Evolutionary conservation across 2,329 filamentous ascomycete species (phyloP).

Genomic region (Paecilomyces sp.): DNA sequence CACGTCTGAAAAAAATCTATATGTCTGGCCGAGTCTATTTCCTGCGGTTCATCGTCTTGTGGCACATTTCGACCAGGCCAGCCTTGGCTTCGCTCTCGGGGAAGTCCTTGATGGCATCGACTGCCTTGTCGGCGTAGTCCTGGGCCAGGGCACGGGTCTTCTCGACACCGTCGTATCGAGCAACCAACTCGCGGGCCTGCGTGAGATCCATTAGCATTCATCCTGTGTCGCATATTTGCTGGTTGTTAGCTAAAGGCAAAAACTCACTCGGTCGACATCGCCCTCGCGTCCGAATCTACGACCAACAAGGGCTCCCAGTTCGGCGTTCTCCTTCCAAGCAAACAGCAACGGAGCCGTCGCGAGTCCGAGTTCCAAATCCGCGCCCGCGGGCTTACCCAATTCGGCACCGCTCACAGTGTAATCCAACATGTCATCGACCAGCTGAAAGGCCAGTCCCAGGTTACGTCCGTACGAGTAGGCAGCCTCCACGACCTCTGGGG

Average conservation of each 20-base stretch:
- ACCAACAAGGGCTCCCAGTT: constrained; percentile 80
- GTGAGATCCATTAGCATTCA: not conserved
- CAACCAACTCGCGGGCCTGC: constrained; percentile 80
- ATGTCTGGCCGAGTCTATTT: constrained; percentile 49
- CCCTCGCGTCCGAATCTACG: constrained; percentile 80
- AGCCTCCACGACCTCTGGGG: constrained; percentile 74
- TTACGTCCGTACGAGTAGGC: constrained; percentile 92
- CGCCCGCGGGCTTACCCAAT: constrained; percentile 89
- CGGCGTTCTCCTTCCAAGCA: constrained; percentile 84
- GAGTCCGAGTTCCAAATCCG: constrained; percentile 85
- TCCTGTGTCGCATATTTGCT: not conserved
- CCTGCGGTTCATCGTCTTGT: constrained; percentile 80
- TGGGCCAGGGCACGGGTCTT: constrained; percentile 86
- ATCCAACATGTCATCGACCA: constrained; percentile 96
- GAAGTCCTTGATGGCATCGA: constrained; percentile 67
- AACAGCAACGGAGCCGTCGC: constrained; percentile 92
- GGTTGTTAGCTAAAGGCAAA: not conserved
- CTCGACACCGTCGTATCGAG: constrained; percentile 77
- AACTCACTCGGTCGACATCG: constrained; percentile 71
- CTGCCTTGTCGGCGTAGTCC: constrained; percentile 82
- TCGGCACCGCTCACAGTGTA: constrained; percentile 82
- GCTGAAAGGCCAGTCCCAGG: constrained; percentile 87
- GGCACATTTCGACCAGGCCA: constrained; percentile 86
- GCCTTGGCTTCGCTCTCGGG: constrained; percentile 93
- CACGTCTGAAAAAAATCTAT: not conserved